Percentiles rank a stretch among this genome's conserved stretches.
phyloP scores from a whole-genome alignment of 108 stramenopile species.

The Nitzschia inconspicua region DNA sequence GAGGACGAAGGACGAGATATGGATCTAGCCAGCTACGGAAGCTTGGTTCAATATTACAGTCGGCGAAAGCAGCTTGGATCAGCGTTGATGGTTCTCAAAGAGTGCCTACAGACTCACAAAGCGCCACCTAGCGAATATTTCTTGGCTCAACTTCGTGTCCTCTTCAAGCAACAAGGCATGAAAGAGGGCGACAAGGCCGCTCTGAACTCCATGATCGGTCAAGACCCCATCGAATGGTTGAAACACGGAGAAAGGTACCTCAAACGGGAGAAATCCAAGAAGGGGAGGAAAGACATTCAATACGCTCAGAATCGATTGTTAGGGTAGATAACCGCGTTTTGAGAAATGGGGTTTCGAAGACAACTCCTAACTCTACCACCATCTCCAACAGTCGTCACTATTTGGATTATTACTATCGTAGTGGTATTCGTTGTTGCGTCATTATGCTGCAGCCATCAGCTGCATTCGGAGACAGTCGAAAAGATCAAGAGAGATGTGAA shows the following conservation, averaged over 20 bases:
- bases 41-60: conserved; percentile 70
- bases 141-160: conserved; percentile 43
- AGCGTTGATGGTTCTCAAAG: conserved; percentile 72
- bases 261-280: conserved; percentile 55
- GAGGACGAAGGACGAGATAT: conserved; percentile 59
- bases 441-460: no score
- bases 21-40: conserved; percentile 73
- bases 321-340: background rate
- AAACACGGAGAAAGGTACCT: conserved; percentile 54
- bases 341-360: no score
- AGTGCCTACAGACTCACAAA: conserved; percentile 68
- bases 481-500: no score
- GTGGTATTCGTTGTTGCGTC: no score
- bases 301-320: conserved; percentile 18
- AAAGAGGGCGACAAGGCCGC: conserved; percentile 35
- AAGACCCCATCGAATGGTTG: conserved; percentile 76
- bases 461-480: no score
- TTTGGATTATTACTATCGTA: no score
- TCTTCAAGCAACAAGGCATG: conserved; percentile 47
- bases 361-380: no score
- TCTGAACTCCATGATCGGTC: conserved; percentile 57
- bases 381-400: no score
- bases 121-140: conserved; percentile 64
- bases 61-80: conserved; percentile 66
- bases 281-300: conserved; percentile 32